phyloP scores from a whole-genome alignment of 2,329 filamentous ascomycete genomes.

The Oidium heveae region DNA sequence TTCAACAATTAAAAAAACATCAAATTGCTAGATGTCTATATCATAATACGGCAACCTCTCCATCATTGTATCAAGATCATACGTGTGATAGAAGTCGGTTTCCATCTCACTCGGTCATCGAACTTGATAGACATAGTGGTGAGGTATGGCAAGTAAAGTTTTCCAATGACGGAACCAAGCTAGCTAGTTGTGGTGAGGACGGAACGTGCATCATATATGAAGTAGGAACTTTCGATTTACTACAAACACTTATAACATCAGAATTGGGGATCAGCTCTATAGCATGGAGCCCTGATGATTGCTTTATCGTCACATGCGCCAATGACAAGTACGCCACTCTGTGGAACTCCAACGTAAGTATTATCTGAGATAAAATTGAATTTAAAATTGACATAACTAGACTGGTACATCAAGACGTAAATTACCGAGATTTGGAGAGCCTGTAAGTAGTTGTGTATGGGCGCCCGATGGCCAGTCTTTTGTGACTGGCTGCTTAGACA shows the following conservation, averaged over 20 bases:
- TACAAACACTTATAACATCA: constrained; percentile 39
- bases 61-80: constrained; percentile 78
- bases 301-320: constrained; percentile 62
- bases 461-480: constrained; percentile 52
- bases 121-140: constrained; percentile 47
- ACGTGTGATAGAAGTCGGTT: constrained; percentile 58
- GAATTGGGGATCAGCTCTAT: constrained; percentile 50
- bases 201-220: constrained; percentile 62
- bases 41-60: constrained; percentile 56
- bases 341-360: constrained; percentile 44
- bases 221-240: constrained; percentile 38
- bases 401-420: constrained; percentile 36
- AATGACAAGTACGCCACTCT: constrained; percentile 47
- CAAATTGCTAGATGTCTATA: constrained; percentile 71
- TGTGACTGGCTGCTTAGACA: constrained; percentile 54
- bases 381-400: constrained; percentile 16
- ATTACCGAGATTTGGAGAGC: constrained; percentile 50
- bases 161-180: constrained; percentile 58
- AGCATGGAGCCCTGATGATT: constrained; percentile 80
- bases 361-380: not conserved
- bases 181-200: constrained; percentile 64
- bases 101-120: constrained; percentile 42
- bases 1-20: constrained; percentile 60
- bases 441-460: constrained; percentile 82
- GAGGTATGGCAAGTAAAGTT: constrained; percentile 88